These are phyloP conservation scores for Boletellus ananas DNA, from an alignment of 768 basidiomycete genomes.

Conservation along the genomic window DNA sequence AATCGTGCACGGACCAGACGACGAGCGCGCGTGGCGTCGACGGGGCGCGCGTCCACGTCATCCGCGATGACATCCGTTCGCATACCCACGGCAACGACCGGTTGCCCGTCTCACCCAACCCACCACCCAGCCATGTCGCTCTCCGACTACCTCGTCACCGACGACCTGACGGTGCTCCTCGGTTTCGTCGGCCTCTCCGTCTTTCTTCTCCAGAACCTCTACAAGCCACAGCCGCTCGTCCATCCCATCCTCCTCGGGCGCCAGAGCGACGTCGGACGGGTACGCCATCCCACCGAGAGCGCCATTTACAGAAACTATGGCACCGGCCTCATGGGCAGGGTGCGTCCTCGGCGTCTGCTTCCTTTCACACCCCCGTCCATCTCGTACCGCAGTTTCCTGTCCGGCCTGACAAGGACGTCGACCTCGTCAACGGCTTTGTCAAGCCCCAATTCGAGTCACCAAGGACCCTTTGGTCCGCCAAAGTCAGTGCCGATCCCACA, in stretches of 20 bases:
- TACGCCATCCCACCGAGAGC: constrained; percentile 77
- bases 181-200: constrained; percentile 72
- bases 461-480: constrained; percentile 76
- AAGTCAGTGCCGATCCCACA: constrained; percentile 42
- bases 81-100: constrained; percentile 3
- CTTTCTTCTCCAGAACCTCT: constrained; percentile 72
- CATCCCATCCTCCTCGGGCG: constrained; percentile 92
- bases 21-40: too few relatives aligned
- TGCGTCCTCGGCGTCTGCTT: constrained; percentile 39
- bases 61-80: background rate
- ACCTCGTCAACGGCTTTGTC: constrained; percentile 63
- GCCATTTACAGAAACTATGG: constrained; percentile 90
- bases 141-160: constrained; percentile 63
- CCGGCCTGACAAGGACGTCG: constrained; percentile 67
- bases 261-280: constrained; percentile 85
- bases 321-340: constrained; percentile 78
- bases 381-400: constrained; percentile 56
- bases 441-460: constrained; percentile 61
- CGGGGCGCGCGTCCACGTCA: background rate
- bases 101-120: background rate
- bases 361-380: constrained; percentile 3
- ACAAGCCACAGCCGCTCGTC: constrained; percentile 80
- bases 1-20: background rate
- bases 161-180: constrained; percentile 76
- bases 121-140: constrained; percentile 35